A percentile compares a stretch with the other conserved stretches of the same genome.
phyloP scores from a whole-genome alignment of 2,329 filamentous ascomycete genomes.

The Arthroderma uncinatum region DNA sequence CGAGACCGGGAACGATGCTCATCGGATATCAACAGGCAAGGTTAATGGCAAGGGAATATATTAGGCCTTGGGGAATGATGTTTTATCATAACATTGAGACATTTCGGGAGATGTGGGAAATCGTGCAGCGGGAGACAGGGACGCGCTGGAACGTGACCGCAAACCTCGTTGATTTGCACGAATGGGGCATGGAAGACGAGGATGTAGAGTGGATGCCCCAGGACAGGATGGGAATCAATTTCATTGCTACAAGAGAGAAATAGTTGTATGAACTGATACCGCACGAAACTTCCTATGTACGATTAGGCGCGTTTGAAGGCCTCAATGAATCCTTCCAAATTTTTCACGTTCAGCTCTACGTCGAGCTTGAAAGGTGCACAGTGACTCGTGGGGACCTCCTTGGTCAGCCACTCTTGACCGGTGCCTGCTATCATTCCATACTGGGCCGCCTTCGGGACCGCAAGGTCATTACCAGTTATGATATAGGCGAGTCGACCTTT shows the following conservation, averaged over 20 bases:
- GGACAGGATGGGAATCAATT: slow-evolving; percentile 6
- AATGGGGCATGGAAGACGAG: slow-evolving; percentile 6
- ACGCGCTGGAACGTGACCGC: slow-evolving; percentile 1
- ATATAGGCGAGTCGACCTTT: slow-evolving; percentile 8
- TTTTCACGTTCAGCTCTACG: not conserved
- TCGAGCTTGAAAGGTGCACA: slow-evolving; percentile 1
- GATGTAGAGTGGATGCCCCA: slow-evolving; percentile 5
- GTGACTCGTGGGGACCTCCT: not conserved
- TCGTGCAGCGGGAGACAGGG: slow-evolving; percentile 3
- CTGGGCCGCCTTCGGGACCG: slow-evolving; percentile 5
- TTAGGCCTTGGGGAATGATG: slow-evolving; percentile 6
- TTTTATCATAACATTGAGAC: slow-evolving; percentile 4
- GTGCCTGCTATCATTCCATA: slow-evolving; percentile 5
- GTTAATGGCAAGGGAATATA: slow-evolving; percentile 1
- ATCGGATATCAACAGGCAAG: slow-evolving; percentile 5
- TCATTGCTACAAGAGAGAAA: slow-evolving; percentile 1
- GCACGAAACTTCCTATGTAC: not conserved
- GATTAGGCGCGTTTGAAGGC: not conserved
- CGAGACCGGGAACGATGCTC: not conserved
- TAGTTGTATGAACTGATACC: not conserved
- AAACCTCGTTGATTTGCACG: slow-evolving; percentile 1
- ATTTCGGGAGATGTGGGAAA: slow-evolving; percentile 1
- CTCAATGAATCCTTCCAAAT: not conserved
- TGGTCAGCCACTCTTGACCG: not conserved
- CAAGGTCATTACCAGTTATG: slow-evolving; percentile 4